Evolutionary conservation across 768 basidiomycete species (phyloP), one percentile per base, ranked within the genome.

Genomic region (Podaxis sp.): DNA sequence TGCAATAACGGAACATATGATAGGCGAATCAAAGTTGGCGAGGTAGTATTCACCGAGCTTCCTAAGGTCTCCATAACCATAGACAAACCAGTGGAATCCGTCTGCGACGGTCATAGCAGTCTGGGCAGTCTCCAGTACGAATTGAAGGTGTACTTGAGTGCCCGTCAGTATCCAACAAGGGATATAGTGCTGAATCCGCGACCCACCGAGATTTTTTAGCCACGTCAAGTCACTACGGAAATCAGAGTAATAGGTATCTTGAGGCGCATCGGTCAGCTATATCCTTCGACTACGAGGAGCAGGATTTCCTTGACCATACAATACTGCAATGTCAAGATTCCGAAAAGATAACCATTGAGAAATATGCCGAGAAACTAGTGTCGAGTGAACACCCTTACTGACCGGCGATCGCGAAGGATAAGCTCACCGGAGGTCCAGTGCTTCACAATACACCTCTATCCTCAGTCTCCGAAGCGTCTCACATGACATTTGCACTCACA

Each of bases 81-180:
- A 61, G 28, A 61, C 59, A 37, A 61, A 61, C 59, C 59, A 61
- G 48, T 61, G 59, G 40, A 61, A 61, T 2, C 59, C 59, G 13
- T 61, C 59, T 3, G 59, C 59, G 5, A 61, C 44, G 14, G 52
- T 55, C 59, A 61, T 61, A 10, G 32, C 53, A 6, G 59, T 61
- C 32, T 61, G 59, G 3, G 32, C 52, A 4, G 52, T 13, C 35
- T 60, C 59, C 32, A 55, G 46, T 4, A 50, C 14, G 35, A 61
- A 55, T 18, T 54, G 52, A 5, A 61, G 21, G 18, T 61, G 59
- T 7, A 61, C 59, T 61, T 11, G 23, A 32, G n/a, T 38, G 6
- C 18, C 5, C 32, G 27, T 60, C 13, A 46, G 50, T n/a, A n/a
- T 21, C 18, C 7, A 13, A 21, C 2, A 11, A 23, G 10, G 18